Base-by-base conservation (phyloP, 192 early-diverging fungal species). In the Coemansia furcata region DNA sequence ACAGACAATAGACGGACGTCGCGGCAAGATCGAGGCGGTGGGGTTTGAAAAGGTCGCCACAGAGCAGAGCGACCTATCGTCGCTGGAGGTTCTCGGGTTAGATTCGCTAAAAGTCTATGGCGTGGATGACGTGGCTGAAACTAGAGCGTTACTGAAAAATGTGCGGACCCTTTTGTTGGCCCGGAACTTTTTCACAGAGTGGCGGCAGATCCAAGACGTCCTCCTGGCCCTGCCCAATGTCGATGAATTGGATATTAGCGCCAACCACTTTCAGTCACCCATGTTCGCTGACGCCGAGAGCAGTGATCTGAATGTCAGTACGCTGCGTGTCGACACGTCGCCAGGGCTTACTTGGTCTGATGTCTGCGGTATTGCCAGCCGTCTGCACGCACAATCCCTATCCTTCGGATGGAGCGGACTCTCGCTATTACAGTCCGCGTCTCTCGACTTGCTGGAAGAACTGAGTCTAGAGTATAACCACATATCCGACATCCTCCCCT, bases 391-490 rank as follows among this genome's bases (percentile, higher is more conserved):
- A 11, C 14, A 54, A 19, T 42, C 63, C 38, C 29, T 78, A 36
- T 78, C 76, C 19, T 69, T 73, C 30, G 71, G 76, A n/a, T 69
- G 73, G 58, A 65, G 73, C 23, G 14, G 26, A 30, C 6, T 61
- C 4, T 23, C 59, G 36, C 3, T 1, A 35, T 11, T 65, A 0
- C 26, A 19, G 0, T 17, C 52, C 3, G 35, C 21, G 6, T 4
- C 19, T 2, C 35, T 68, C 5, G 57, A 17, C 5, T 36, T 19
- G 2, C 17, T 77, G 14, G 59, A 66, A 37, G 71, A 74, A 10
- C 67, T 82, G n/a, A 42, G n/a, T 1, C 35, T 82, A 2, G 80
- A 73, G 15, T 69, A 63, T 42, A 82, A 82, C 33, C 38, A 62
- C 2, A 52, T 82, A 6, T 21, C 60, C 1, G 71, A 76, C 37